A percentile compares a stretch with the other conserved stretches of the same genome.
phyloP scores from a whole-genome alignment of 805 yeast species.

The Candida maris region DNA sequence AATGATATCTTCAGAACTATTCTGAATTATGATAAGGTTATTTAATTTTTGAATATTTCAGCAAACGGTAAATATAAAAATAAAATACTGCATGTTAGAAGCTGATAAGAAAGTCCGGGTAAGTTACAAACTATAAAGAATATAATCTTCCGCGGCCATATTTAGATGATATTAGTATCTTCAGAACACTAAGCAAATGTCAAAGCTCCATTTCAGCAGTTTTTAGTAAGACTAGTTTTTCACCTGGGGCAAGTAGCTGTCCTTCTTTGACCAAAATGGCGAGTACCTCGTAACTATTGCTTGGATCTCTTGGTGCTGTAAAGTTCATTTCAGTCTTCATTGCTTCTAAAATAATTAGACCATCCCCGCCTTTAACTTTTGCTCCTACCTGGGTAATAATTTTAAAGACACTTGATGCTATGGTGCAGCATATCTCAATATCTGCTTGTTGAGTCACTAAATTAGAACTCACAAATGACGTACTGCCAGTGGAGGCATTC shows the following conservation, averaged over 20 bases:
- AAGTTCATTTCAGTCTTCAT: conserved; percentile 87
- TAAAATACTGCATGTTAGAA: neutral
- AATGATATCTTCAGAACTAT: neutral
- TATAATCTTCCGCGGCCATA: neutral
- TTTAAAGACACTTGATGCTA: conserved; percentile 95
- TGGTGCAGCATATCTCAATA: conserved; percentile 83
- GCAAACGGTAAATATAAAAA: neutral
- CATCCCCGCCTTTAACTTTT: conserved; percentile 65
- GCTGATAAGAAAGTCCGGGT: neutral
- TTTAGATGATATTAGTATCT: neutral
- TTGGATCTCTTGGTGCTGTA: neutral
- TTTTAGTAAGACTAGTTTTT: neutral
- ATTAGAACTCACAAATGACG: conserved; percentile 2
- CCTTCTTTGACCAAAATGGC: neutral
- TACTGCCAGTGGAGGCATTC: conserved; percentile 10
- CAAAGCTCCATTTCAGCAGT: neutral
- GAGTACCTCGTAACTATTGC: neutral
- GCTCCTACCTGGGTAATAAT: conserved; percentile 80
- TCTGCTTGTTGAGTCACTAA: conserved; percentile 73
- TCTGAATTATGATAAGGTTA: too few species aligned
- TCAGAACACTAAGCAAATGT: neutral
- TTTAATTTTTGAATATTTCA: neutral
- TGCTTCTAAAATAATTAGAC: conserved; percentile 86
- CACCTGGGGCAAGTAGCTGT: neutral
- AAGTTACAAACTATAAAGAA: neutral